Base-by-base conservation (phyloP, 176 grass and related monocot genomes). In the Zoysia pacifica region DNA sequence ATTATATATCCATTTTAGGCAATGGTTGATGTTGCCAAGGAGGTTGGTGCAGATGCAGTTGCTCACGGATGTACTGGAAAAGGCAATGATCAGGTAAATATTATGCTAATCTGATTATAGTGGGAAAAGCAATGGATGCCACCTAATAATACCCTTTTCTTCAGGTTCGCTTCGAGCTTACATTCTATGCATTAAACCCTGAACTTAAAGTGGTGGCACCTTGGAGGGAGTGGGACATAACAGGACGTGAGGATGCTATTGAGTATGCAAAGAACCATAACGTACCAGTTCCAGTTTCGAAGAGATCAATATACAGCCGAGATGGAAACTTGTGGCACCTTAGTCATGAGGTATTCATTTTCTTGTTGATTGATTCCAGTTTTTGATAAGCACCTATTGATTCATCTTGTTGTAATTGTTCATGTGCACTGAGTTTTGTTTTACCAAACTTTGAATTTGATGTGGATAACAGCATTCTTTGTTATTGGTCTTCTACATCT, bases 141-240 rank as follows among this genome's bases (percentile, higher is more conserved):
- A 77, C 76, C 82, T 85, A 11, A 85, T 72, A 44, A 64, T 76
- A 79, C 48, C 40, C n/a, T 86, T 85, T 74, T 18, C 40, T 84
- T 74, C 79, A 99, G 96, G 96, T 99, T 77, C 92, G 96, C 9
- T 99, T 99, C 84, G 96, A 99, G 72, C 90, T 99, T 69, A 91
- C 92, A n/a, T 99, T 99, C 59, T 95, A 87, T 82, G 92, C 96
- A 60, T 86, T 99, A 81, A 95, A 99, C 81, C 96, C 92, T 41
- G 88, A 95, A 76, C 96, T 99, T 67, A 79, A 91, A 90, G 92
- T 99, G 47, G 92, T 99, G 84, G 96, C 90, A 86, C 96, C 92
- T 69, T 99, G 96, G 96, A 90, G 96, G 72, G 96, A 99, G 48
- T 99, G 96, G 92, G 92, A 99, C 62, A 99, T 99, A 67, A 99